phyloP scores from a whole-genome alignment of 306 rosid species.

The Adenanthera pavonina region DNA sequence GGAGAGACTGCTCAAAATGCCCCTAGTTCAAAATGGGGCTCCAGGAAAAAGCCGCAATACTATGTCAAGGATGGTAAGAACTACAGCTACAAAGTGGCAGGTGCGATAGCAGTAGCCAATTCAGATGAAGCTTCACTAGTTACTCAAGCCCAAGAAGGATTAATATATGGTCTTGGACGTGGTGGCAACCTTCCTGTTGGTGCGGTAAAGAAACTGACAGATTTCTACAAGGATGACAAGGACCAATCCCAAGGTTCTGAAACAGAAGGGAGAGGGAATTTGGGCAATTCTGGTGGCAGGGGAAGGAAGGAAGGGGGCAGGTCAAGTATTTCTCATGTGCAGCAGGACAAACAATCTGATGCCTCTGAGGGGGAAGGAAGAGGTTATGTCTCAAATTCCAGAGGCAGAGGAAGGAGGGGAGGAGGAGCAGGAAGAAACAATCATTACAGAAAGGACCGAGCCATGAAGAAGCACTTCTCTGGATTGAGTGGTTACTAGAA shows the following conservation, averaged over 20 bases:
- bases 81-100: conserved; percentile 95
- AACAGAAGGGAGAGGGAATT: conserved; percentile 52
- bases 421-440: conserved; percentile 77
- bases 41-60: conserved; percentile 83
- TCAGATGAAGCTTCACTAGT: conserved; percentile 75
- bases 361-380: conserved; percentile 46
- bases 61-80: conserved; percentile 98
- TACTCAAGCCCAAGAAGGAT: conserved; percentile 63
- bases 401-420: conserved; percentile 68
- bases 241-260: conserved; percentile 49
- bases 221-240: conserved; percentile 53
- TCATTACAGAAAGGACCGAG: conserved; percentile 79
- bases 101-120: conserved; percentile 88
- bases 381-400: conserved; percentile 42
- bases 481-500: conserved; percentile 70
- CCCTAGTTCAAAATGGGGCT: conserved; percentile 85
- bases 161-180: conserved; percentile 92
- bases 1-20: conserved; percentile 55
- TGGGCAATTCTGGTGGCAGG: conserved; percentile 48
- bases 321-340: conserved; percentile 43
- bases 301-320: conserved; percentile 55
- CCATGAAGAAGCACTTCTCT: conserved; percentile 89
- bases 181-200: conserved; percentile 96
- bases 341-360: conserved; percentile 51
- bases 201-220: conserved; percentile 76